These are phyloP conservation scores for Mycena sanguinolenta DNA, from an alignment of 768 basidiomycete genomes.

Conservation along the genomic window DNA sequence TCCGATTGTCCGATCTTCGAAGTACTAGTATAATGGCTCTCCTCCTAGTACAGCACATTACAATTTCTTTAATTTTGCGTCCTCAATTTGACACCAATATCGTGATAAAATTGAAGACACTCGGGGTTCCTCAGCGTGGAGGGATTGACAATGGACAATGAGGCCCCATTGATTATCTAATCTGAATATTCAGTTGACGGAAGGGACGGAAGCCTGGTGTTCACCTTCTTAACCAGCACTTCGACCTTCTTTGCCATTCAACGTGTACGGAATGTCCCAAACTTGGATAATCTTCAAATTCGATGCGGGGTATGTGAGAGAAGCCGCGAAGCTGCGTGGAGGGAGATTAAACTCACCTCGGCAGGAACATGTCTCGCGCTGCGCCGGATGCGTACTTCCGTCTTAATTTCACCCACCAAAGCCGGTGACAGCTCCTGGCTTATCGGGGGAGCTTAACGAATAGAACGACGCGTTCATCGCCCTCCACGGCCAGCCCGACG, in stretches of 20 bases:
- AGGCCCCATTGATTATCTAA: slow-evolving; percentile 87
- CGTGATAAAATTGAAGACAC: slow-evolving; percentile 72
- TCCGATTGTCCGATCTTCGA: too few relatives aligned
- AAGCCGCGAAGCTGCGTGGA: slow-evolving; percentile 24
- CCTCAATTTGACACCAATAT: slow-evolving; percentile 57
- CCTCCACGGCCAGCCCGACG: slow-evolving; percentile 76
- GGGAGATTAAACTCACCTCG: slow-evolving; percentile 57
- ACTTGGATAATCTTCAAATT: slow-evolving; percentile 76
- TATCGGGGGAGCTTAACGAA: slow-evolving; percentile 77
- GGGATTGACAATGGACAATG: slow-evolving; percentile 75
- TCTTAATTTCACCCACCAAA: slow-evolving; percentile 69
- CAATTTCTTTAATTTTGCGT: background rate
- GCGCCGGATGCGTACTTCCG: slow-evolving; percentile 71
- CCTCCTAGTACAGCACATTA: too few relatives aligned
- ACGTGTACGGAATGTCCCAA: slow-evolving; percentile 81
- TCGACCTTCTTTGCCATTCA: slow-evolving; percentile 79
- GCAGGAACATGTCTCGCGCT: slow-evolving; percentile 85
- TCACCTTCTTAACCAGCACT: slow-evolving; percentile 81
- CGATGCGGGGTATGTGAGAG: slow-evolving; percentile 20
- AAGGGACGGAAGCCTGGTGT: background rate
- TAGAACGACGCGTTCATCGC: slow-evolving; percentile 83
- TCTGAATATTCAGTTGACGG: slow-evolving; percentile 52
- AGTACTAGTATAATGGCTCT: too few relatives aligned
- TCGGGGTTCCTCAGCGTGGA: slow-evolving; percentile 82
- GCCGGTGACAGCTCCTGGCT: slow-evolving; percentile 61